Base-by-base conservation (phyloP, 257 asterid genomes). In the Primulina huaijiensis region DNA sequence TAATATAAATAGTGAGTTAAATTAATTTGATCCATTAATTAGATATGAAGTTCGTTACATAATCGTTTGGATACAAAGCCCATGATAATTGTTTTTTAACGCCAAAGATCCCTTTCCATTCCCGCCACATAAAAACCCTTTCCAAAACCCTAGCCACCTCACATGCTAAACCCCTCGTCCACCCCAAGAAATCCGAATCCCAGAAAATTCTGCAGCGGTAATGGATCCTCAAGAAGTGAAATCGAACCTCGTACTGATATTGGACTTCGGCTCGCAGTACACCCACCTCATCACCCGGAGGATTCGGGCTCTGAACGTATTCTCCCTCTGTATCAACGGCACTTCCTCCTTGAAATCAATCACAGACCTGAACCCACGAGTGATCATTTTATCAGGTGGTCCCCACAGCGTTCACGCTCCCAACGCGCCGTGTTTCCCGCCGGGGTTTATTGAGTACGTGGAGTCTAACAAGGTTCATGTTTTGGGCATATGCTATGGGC, bases 281-380 rank as follows among this genome's bases (percentile, higher is more conserved):
- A 94, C 99, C 19, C 99, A 94, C 74, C 92, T 94, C 71, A 94
- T 94, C 74, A 94, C 97, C 62, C 88, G 99, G 12, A 72, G 99
- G 72, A 91, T 94, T 71, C 90, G 99, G 5, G 86, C 95, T 72
- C 82, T 94, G 71, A 81, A 89, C 12, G 82, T 91, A 35, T 89
- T 89, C 79, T 94, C 99, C 2, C 95, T 91, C 81, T 86, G 93
- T 77, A 53, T 94, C 75, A 87, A 85, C 21, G 97, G 99, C 70
- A 94, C 99, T 8, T 83, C 96, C 29, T 52, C 95, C 2, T 77
- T 94, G 14, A 75, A 86, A 55, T 31, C 97, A 17, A 90, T 94
- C 61, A 46, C 84, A 55, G 86, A 89, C 30, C 79, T 81, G 5
- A 72, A 76, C 67, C 97, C 99, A 2, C 72, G 73, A 8, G 96